Base-by-base conservation (phyloP, 2,329 filamentous ascomycete genomes). In the Tricladium varicosporioides region DNA sequence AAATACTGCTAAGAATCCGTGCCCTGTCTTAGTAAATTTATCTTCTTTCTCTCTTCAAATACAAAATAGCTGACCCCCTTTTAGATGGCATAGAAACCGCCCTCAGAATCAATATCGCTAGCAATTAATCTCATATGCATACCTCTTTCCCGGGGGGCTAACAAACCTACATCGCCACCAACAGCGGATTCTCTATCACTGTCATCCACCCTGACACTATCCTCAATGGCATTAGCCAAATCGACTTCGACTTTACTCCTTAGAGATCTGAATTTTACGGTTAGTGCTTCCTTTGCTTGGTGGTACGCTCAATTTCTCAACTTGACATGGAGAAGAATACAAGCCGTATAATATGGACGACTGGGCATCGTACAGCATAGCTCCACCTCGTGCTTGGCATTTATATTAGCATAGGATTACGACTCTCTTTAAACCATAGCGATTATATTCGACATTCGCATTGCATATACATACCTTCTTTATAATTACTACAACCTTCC, bases 121-220 rank as follows among this genome's bases (percentile, higher is more conserved):
- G 18, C 32, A 48, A 51, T 19, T 32, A 18, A 19, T 16, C 57
- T 14, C 48, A 8, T 13, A 19, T 60, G 22, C 27, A 56, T 46
- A 32, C 18, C n/a, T 14, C 15, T 5, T 53, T 59, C 14, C 53
- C 57, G 43, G 57, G 62, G 18, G 60, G 62, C 18, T 58, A 64
- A 54, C 49, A 53, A 49, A 44, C 54, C 45, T 65, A 63, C 51
- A 75, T 78, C 59, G 61, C 69, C 51, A 62, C 66, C 43, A 70
- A 69, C 11, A 68, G 66, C 2, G 71, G 64, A 2, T 61, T 63
- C 45, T 52, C 47, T n/a, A 60, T 60, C 46, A 65, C 60, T 2
- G 43, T 15, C 7, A 48, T 62, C 32, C 79, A 78, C 67, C 72
- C 72, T 46, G 72, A 69, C 5, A 70, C 72, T 61, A 75, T 75